Base-by-base conservation (phyloP, 1,139 yeast species). In the Lodderomyces oxycetoniae region DNA sequence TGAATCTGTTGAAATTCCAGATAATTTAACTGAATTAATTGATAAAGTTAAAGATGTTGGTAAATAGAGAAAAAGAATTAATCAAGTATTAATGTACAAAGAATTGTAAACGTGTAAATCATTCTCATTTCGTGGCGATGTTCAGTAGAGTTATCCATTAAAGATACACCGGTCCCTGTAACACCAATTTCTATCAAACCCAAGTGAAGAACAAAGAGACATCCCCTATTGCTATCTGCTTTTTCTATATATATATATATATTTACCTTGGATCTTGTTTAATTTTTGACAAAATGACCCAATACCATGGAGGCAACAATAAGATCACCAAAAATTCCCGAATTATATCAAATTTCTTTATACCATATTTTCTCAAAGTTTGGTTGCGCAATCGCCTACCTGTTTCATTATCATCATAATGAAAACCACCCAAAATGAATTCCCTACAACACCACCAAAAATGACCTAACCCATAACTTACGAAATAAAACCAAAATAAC, bases 1-100 rank as follows among this genome's bases (percentile, higher is more conserved):
- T 38, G 74, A 67, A 46, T 47, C 64, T 10, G 56, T 66, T 24
- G 73, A 67, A 48, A 67, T 67, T 35, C 74, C 74, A 5, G 64
- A 52, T 19, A 46, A 55, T 29, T 66, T 67, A 44, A 59, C 53
- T 31, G 70, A 59, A 40, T 59, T 66, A 49, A 61, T 67, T 33
- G 60, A 55, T 33, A 65, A 59, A 46, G 43, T 67, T 28, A 63
- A 60, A 48, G 63, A 64, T 44, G 67, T 62, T 26, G 49, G 51
- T 26, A 31, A 57, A 59, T 34, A 37, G 33, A 30, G 43, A 44
- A 34, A n/a, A n/a, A 12, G 6, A 10, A 7, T 20, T 20, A 20
- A 10, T n/a, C 7, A 24, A 24, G 26, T n/a, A n/a, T n/a, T n/a
- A n/a, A n/a, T n/a, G n/a, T n/a, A n/a, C n/a, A n/a, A n/a, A n/a